These are phyloP conservation scores for Candida tibetensis DNA, from an alignment of 805 yeast species.

Conservation along the genomic window DNA sequence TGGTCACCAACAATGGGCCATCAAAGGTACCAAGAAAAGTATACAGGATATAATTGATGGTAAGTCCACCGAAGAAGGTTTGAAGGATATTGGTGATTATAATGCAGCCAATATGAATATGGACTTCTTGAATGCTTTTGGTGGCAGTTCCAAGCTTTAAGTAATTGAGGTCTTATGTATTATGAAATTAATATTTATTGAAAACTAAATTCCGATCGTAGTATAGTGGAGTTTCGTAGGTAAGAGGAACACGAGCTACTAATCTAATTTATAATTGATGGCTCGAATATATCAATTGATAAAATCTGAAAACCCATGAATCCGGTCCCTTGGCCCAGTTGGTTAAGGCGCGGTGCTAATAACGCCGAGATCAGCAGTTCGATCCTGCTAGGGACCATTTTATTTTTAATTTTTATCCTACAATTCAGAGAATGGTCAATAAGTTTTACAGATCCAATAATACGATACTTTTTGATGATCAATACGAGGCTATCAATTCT, in stretches of 20 bases:
- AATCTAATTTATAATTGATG: too few species aligned
- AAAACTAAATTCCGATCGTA: too few species aligned
- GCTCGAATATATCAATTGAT: too few species aligned
- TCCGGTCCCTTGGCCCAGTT: slow-evolving; percentile 54
- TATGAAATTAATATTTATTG: too few species aligned
- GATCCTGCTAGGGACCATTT: slow-evolving; percentile 26
- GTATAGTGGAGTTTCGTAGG: too few species aligned
- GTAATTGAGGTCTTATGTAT: too few species aligned
- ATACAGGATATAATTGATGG: slow-evolving; percentile 44
- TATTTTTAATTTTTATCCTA: background rate
- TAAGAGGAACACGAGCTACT: too few species aligned
- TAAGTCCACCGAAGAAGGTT: slow-evolving; percentile 41
- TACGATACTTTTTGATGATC: too few species aligned
- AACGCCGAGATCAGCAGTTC: slow-evolving; percentile 51
- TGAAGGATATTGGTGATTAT: slow-evolving; percentile 51
- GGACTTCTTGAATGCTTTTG: slow-evolving; percentile 1
- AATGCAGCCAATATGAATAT: slow-evolving; percentile 40
- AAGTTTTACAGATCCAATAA: background rate
- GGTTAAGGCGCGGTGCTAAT: slow-evolving; percentile 61
- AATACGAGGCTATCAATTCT: too few species aligned
- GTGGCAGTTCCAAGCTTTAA: background rate
- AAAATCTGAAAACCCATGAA: too few species aligned
- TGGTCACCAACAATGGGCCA: slow-evolving; percentile 52
- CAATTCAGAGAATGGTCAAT: background rate
- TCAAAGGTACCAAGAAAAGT: slow-evolving; percentile 59